These are phyloP conservation scores for Talaromyces sp. DNA, from an alignment of 2,329 filamentous ascomycete genomes.

Conservation along the genomic window DNA sequence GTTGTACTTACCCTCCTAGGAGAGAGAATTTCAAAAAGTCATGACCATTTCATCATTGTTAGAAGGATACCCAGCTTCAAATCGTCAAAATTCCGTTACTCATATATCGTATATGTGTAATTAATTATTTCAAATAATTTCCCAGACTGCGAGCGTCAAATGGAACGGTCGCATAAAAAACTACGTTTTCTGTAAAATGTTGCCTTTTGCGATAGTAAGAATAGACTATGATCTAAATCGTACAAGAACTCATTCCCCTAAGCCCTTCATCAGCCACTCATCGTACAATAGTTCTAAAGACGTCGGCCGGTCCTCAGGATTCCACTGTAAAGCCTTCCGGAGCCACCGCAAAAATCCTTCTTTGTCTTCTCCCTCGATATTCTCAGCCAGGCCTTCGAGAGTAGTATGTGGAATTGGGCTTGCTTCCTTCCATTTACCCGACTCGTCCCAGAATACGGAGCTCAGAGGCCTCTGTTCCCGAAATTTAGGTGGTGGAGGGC, in stretches of 20 bases:
- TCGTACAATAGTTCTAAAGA: not conserved
- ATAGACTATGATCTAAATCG: too few species aligned
- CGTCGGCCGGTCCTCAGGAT: not conserved
- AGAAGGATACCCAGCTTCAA: not conserved
- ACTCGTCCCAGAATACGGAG: not conserved
- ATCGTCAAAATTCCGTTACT: not conserved
- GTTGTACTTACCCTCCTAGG: not conserved
- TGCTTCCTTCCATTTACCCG: not conserved
- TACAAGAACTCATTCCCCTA: not conserved
- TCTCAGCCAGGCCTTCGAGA: not conserved
- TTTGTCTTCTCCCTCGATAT: slow-evolving; percentile 9
- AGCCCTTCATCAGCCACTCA: slow-evolving; percentile 1
- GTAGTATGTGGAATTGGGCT: not conserved
- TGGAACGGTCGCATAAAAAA: too few species aligned
- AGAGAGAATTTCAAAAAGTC: not conserved
- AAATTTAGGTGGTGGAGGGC: not conserved
- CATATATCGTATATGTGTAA: not conserved
- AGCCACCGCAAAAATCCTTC: not conserved
- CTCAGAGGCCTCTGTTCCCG: not conserved
- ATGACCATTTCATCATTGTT: not conserved
- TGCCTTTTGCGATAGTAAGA: too few species aligned
- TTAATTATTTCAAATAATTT: too few species aligned
- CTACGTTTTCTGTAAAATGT: too few species aligned
- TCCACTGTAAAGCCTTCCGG: not conserved
- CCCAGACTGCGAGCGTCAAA: too few species aligned